Evolutionary conservation across 805 yeast species (phyloP).

Genomic region (Barnettozyma pratensis): DNA sequence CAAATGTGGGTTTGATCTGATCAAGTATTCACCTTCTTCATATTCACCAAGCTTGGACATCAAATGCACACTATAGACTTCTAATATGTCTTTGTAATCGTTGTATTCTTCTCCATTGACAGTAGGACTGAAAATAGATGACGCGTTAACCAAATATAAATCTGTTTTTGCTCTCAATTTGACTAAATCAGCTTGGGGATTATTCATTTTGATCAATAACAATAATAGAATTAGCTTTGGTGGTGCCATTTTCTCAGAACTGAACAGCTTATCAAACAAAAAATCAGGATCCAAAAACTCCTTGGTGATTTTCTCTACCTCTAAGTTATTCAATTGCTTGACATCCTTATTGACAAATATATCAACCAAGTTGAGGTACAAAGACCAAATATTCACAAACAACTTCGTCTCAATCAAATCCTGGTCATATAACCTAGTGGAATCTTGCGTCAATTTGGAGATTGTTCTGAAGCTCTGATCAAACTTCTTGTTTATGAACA

Average conservation of each 20-base stretch:
- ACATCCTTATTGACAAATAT: conserved; percentile 16
- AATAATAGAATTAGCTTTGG: conserved; percentile 21
- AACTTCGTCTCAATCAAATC: conserved; percentile 11
- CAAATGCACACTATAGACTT: conserved; percentile 20
- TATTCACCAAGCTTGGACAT: conserved; percentile 16
- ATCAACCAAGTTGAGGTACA: conserved; percentile 24
- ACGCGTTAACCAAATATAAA: conserved; percentile 15
- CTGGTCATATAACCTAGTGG: conserved; percentile 8
- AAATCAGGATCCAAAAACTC: conserved; percentile 9
- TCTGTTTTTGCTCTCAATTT: conserved; percentile 19
- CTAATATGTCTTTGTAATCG: conserved; percentile 17
- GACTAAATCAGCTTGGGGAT: conserved; percentile 11
- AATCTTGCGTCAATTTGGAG: conserved; percentile 6
- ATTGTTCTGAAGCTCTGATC: conserved; percentile 13
- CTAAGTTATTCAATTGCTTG: neutral
- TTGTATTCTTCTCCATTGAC: conserved; percentile 1
- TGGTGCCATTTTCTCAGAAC: conserved; percentile 8
- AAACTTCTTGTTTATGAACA: conserved; percentile 23
- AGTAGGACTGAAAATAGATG: conserved; percentile 2
- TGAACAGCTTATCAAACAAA: conserved; percentile 14
- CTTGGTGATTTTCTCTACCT: conserved; percentile 1
- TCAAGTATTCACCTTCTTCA: conserved; percentile 21
- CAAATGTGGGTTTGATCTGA: conserved; percentile 16
- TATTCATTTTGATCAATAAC: conserved; percentile 21
- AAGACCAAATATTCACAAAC: conserved; percentile 20